These are phyloP conservation scores for Candida arabinofermentans DNA, from an alignment of 805 yeast genomes.

Conservation along the genomic window DNA sequence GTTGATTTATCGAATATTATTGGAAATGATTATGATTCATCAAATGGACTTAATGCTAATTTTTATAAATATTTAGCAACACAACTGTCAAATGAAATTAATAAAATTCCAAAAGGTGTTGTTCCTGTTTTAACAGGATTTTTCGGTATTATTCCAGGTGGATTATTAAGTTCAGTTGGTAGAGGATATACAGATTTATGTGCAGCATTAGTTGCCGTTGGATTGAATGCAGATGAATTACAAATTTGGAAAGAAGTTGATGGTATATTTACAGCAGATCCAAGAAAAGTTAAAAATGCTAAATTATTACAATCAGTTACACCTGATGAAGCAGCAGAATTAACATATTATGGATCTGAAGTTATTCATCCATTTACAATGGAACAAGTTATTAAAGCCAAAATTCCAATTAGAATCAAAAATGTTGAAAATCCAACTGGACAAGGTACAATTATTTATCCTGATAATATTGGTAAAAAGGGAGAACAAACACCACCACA, in stretches of 20 bases:
- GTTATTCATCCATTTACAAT: conserved; percentile 98
- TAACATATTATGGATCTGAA: conserved; percentile 96
- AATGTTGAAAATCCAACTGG: conserved; percentile 95
- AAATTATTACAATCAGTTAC: conserved; percentile 82
- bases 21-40: conserved; percentile 51
- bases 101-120: conserved; percentile 33
- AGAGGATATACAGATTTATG: conserved; percentile 97
- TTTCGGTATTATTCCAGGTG: conserved; percentile 95
- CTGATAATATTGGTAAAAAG: conserved; percentile 78
- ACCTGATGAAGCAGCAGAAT: conserved; percentile 98
- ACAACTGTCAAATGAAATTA: conserved; percentile 47
- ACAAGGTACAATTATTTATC: conserved; percentile 89
- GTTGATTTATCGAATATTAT: conserved; percentile 75
- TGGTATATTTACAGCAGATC: conserved; percentile 98
- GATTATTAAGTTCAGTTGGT: conserved; percentile 87
- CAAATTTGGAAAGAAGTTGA: conserved; percentile 99
- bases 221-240: conserved; percentile 84
- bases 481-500: conserved; percentile 94
- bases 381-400: conserved; percentile 97
- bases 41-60: conserved; percentile 59
- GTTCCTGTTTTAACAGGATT: conserved; percentile 95
- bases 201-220: conserved; percentile 96
- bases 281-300: conserved; percentile 90
- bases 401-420: conserved; percentile 93
- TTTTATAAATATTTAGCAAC: conserved; percentile 58